Evolutionary conservation across 2,329 filamentous ascomycete species (phyloP).

Genomic region (Aspergillus fijiensis): DNA sequence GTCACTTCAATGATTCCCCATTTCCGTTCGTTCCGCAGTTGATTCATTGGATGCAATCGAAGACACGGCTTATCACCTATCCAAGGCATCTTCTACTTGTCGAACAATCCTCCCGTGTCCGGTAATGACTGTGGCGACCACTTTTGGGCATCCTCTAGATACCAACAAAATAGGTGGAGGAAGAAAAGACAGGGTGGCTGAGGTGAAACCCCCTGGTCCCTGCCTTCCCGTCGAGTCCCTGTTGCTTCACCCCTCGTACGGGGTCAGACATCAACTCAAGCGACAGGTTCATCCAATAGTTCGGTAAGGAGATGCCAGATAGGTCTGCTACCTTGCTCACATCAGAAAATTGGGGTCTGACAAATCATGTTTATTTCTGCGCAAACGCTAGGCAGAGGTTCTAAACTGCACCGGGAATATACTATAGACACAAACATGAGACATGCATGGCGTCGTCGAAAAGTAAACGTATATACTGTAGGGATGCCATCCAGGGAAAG

Average conservation of each 20-base stretch:
- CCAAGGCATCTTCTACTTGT: too few species aligned
- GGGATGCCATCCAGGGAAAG: background rate
- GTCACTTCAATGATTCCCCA: too few species aligned
- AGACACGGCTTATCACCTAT: too few species aligned
- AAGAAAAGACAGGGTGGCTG: background rate
- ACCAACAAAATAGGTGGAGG: background rate
- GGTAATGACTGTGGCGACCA: too few species aligned
- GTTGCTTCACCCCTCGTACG: slow-evolving; percentile 10
- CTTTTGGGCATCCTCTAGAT: too few species aligned
- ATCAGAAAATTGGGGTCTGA: background rate
- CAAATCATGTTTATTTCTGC: background rate
- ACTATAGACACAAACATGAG: background rate
- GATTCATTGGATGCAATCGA: too few species aligned
- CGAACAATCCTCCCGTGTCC: too few species aligned
- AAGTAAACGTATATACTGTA: background rate
- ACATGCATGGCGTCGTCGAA: background rate
- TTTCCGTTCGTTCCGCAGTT: too few species aligned
- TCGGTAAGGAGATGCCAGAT: background rate
- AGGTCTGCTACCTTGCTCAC: background rate
- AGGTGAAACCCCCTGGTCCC: slow-evolving; percentile 8
- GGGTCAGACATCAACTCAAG: background rate
- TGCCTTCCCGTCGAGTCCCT: slow-evolving; percentile 26
- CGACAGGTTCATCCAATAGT: background rate
- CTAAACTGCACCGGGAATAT: background rate
- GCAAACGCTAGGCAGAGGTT: background rate